Base-by-base conservation (phyloP, 768 basidiomycete species). In the Tricholoma sp. region DNA sequence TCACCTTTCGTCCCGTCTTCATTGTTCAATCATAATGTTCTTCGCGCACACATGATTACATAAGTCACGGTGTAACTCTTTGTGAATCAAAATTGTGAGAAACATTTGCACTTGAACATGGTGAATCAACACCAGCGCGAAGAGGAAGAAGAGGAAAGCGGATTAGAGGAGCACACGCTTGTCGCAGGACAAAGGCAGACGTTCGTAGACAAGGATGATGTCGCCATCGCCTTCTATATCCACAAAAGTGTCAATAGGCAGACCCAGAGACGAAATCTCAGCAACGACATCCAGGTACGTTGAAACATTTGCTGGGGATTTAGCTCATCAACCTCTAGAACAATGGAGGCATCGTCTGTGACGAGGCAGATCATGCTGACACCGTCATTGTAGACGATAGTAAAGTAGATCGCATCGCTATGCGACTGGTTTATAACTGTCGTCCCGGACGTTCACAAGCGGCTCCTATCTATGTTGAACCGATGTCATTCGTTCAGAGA, bases 241-340 rank as follows among this genome's bases (percentile, higher is more conserved):
- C 72, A 79, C 62, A 37, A 58, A 8, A 72, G 67, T 37, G 69
- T 78, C 45, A 65, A 60, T 14, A 55, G 54, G 5, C 12, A 5
- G 5, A 60, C 61, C 19, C 56, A 59, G 16, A 64, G 62, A 24
- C 11, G 43, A 0, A 65, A 62, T 1, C 61, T 76, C 11, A 66
- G 55, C 0, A 4, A 31, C 14, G 64, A 71, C n/a, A 76, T 78
- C n/a, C 58, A 71, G 65, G 78, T 76, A 64, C 18, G 65, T 37
- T n/a, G 14, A n/a, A 7, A 50, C 4, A 5, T 14, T 16, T 18
- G 3, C 7, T 29, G 9, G 5, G 18, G 24, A 4, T 18, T 10
- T 54, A 19, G 10, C 27, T 37, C 37, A 51, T 31, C 3, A 27
- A 21, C 29, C 37, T 21, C 8, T 22, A 69, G 69, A 46, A 21